phyloP scores from a whole-genome alignment of 495 filamentous ascomycete genomes.

The Lophium mytilinum region DNA sequence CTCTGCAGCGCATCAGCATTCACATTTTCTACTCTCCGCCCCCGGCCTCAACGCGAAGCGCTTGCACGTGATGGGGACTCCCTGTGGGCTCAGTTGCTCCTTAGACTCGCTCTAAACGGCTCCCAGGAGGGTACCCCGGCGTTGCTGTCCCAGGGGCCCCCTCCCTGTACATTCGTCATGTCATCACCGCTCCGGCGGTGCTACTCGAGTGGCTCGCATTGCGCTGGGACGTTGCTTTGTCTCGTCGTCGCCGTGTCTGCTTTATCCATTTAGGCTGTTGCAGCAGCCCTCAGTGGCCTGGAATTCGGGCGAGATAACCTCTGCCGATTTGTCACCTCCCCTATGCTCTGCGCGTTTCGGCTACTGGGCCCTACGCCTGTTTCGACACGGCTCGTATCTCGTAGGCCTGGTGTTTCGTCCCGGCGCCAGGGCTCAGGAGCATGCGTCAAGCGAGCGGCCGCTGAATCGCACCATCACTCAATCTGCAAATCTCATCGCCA shows the following conservation, averaged over 20 bases:
- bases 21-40: neutral
- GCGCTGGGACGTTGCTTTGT: slow-evolving; percentile 2
- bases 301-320: neutral
- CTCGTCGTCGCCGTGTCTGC: slow-evolving; percentile 9
- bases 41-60: neutral
- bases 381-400: neutral
- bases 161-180: slow-evolving; percentile 9
- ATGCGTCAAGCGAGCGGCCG: too few species aligned
- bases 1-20: too few species aligned
- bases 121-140: too few species aligned
- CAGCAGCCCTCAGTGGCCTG: neutral
- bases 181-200: slow-evolving; percentile 10
- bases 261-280: slow-evolving; percentile 27
- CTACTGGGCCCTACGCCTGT: neutral
- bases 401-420: too few species aligned
- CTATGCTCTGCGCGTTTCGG: neutral
- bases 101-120: too few species aligned
- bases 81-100: neutral
- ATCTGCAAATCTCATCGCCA: too few species aligned
- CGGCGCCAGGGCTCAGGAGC: too few species aligned
- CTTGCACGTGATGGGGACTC: neutral
- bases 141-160: too few species aligned
- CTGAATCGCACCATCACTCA: too few species aligned
- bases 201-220: slow-evolving; percentile 1
- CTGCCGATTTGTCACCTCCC: neutral